Evolutionary conservation across 129 eudicot genomes (phyloP).

Genomic region (Oenanthe sinensis): DNA sequence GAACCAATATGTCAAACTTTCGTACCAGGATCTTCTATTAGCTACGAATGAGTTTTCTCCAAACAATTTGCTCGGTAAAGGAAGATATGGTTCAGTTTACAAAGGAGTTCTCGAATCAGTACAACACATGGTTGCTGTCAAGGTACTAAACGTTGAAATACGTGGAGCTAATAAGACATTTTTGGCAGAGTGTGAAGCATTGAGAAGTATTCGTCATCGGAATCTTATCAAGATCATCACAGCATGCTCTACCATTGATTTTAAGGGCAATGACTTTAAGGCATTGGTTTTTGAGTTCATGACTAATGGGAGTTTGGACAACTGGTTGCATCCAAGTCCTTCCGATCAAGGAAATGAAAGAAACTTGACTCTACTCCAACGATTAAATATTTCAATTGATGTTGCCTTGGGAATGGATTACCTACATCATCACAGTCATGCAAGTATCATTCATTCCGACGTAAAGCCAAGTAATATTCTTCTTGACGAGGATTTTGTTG

Average conservation of each 20-base stretch:
- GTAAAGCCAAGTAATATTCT: background rate
- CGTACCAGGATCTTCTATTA: background rate
- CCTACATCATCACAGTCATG: background rate
- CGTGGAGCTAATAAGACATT: background rate
- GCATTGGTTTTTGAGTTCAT: background rate
- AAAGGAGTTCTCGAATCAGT: background rate
- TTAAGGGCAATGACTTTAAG: background rate
- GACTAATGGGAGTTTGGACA: background rate
- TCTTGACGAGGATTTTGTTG: background rate
- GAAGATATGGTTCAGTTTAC: background rate
- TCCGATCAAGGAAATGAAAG: background rate
- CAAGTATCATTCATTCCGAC: background rate
- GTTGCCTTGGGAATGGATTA: background rate
- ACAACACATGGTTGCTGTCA: background rate
- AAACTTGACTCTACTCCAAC: background rate
- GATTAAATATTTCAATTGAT: background rate
- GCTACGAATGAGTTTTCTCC: background rate
- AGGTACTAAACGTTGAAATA: background rate
- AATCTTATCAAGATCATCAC: background rate
- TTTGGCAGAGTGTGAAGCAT: background rate
- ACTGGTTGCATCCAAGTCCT: background rate
- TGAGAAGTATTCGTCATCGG: background rate
- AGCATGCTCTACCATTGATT: background rate
- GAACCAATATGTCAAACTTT: background rate
- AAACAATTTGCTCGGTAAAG: background rate